These are phyloP conservation scores for Aspergillus pseudoterreus DNA, from an alignment of 2,329 filamentous ascomycete genomes.

Conservation along the genomic window DNA sequence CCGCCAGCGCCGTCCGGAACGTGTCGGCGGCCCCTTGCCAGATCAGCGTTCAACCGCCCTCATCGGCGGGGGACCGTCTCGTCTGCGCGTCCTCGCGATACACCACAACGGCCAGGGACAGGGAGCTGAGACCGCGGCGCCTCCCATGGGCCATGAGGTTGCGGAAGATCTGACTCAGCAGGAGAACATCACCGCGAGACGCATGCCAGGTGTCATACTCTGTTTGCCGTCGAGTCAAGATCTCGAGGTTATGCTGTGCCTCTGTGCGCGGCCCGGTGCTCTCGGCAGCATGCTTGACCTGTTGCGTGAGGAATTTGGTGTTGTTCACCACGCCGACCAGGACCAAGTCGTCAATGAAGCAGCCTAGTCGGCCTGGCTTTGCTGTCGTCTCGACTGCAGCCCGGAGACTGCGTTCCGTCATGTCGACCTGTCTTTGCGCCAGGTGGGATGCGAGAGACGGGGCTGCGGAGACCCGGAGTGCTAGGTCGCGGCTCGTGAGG, in stretches of 20 bases:
- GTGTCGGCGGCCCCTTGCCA: slow-evolving; percentile 3
- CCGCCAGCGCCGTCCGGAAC: neutral
- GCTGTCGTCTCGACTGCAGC: neutral
- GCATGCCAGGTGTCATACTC: neutral
- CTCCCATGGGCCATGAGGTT: slow-evolving; percentile 1
- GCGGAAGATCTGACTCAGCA: slow-evolving; percentile 1
- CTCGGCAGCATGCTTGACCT: neutral
- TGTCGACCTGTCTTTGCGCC: neutral
- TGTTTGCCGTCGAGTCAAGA: neutral
- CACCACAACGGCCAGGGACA: slow-evolving; percentile 4
- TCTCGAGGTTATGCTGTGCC: neutral
- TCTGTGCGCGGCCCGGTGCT: neutral
- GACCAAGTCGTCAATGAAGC: slow-evolving; percentile 1
- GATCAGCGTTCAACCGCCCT: slow-evolving; percentile 4
- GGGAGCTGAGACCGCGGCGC: neutral
- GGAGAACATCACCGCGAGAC: neutral
- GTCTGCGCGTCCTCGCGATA: slow-evolving; percentile 3
- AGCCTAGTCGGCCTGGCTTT: slow-evolving; percentile 1
- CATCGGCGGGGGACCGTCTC: neutral
- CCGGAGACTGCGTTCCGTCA: neutral
- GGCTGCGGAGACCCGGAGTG: neutral
- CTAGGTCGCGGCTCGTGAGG: neutral
- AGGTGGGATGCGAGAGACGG: neutral
- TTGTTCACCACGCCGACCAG: slow-evolving; percentile 6
- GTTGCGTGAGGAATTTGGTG: neutral